A percentile compares a stretch with the other conserved stretches of the same genome.
phyloP scores from a whole-genome alignment of 768 basidiomycete species.

The Suillus americanus region DNA sequence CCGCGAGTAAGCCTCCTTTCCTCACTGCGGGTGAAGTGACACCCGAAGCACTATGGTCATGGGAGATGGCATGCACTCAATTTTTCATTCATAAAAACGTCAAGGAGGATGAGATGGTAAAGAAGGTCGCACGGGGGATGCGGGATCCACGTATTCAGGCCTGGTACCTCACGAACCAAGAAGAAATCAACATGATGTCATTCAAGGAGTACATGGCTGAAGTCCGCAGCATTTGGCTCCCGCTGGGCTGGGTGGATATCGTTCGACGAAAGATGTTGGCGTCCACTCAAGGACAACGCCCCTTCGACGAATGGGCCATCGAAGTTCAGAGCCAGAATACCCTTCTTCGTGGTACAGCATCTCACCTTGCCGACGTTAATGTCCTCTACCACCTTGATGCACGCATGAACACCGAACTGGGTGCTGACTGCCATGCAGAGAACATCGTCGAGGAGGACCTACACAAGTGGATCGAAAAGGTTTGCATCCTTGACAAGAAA shows the following conservation, averaged over 20 bases:
- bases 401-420: not conserved
- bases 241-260: constrained; percentile 8
- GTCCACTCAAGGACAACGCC: not conserved
- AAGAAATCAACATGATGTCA: too few relatives aligned
- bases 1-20: too few relatives aligned
- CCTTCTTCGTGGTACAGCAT: not conserved
- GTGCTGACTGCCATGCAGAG: not conserved
- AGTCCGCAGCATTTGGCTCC: constrained; percentile 6
- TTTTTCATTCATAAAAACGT: too few relatives aligned
- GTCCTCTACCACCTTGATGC: constrained; percentile 3
- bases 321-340: not conserved
- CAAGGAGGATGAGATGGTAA: too few relatives aligned
- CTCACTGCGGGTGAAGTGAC: too few relatives aligned
- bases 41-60: too few relatives aligned
- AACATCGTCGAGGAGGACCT: not conserved
- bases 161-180: too few relatives aligned
- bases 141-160: too few relatives aligned
- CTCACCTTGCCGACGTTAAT: not conserved
- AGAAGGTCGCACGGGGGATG: too few relatives aligned
- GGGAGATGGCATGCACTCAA: too few relatives aligned
- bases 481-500: constrained; percentile 4
- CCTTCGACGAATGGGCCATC: not conserved
- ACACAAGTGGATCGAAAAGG: constrained; percentile 5
- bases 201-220: constrained; percentile 8
- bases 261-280: not conserved